Conservation (phyloP, 2,329 filamentous ascomycete genomes). For the Byssothecium circinans region DNA sequence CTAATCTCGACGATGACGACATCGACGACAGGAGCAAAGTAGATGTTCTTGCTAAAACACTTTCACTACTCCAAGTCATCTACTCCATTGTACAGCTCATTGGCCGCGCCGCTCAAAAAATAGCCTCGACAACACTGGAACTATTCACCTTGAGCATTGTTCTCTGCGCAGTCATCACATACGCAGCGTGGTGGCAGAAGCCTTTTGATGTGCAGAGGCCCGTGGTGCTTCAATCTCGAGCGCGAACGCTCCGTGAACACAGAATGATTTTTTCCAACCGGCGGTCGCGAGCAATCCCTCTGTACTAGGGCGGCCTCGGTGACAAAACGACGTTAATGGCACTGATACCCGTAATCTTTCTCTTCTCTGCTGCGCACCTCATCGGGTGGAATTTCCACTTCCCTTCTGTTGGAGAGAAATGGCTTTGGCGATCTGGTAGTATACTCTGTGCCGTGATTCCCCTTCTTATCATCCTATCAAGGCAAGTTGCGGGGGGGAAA, state of each 20-base stretch:
- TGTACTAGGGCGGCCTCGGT: too few species aligned
- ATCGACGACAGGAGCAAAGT: constrained; percentile 18
- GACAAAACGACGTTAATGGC: too few species aligned
- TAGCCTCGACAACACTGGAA: constrained; percentile 18
- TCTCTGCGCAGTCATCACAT: constrained; percentile 13
- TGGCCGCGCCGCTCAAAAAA: constrained; percentile 9
- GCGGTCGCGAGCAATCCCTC: too few species aligned
- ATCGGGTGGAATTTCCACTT: constrained; percentile 17
- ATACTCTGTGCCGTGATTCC: constrained; percentile 2
- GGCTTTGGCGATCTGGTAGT: constrained; percentile 16
- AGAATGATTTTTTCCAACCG: not conserved
- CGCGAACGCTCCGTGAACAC: not conserved
- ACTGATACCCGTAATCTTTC: too few species aligned
- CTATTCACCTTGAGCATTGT: constrained; percentile 21
- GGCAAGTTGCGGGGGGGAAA: too few species aligned
- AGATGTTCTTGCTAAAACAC: constrained; percentile 12
- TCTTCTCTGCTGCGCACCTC: constrained; percentile 8
- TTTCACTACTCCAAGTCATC: constrained; percentile 12
- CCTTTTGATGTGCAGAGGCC: constrained; percentile 17
- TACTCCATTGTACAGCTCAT: constrained; percentile 16
- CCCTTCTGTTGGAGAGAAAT: constrained; percentile 6
- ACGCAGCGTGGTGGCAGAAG: constrained; percentile 16
- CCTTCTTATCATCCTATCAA: not conserved
- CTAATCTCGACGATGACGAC: constrained; percentile 3
- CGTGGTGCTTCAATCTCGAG: constrained; percentile 1